Conservation (phyloP, 331 rosid genomes). For the Quercus phellos region DNA sequence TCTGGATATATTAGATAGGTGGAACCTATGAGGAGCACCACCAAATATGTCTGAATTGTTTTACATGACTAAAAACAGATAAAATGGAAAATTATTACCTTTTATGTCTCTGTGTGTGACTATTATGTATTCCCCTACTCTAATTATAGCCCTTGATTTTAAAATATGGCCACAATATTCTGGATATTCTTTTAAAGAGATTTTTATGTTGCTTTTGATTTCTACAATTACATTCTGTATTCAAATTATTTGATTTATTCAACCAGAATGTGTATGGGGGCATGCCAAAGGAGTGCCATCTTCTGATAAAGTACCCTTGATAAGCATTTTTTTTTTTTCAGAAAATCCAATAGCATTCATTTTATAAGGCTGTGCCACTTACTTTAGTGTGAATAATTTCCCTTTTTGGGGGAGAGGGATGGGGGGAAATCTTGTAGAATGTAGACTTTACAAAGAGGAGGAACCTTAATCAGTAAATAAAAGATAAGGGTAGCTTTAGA, state of each 20-base stretch:
- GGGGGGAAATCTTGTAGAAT: not conserved
- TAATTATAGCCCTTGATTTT: not conserved
- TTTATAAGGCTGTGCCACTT: not conserved
- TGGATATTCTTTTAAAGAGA: not conserved
- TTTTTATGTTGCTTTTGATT: not conserved
- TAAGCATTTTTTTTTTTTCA: not conserved
- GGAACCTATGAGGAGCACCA: not conserved
- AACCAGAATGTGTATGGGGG: not conserved
- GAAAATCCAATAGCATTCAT: not conserved
- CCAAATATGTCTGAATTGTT: not conserved
- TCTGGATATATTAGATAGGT: not conserved
- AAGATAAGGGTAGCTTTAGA: not conserved
- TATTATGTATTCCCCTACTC: not conserved
- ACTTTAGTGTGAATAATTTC: not conserved
- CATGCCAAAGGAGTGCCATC: not conserved
- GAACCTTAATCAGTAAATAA: not conserved
- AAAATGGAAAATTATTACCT: not conserved
- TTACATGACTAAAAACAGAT: not conserved
- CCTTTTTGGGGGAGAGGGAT: not conserved
- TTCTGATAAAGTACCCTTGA: not conserved
- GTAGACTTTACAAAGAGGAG: not conserved
- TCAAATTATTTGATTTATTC: not conserved
- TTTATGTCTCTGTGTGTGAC: not conserved
- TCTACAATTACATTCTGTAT: not conserved
- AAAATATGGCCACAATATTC: not conserved